Percentiles rank a stretch among this genome's conserved stretches.
phyloP scores from a whole-genome alignment of 495 filamentous ascomycete species.

The Neurospora hispaniola region DNA sequence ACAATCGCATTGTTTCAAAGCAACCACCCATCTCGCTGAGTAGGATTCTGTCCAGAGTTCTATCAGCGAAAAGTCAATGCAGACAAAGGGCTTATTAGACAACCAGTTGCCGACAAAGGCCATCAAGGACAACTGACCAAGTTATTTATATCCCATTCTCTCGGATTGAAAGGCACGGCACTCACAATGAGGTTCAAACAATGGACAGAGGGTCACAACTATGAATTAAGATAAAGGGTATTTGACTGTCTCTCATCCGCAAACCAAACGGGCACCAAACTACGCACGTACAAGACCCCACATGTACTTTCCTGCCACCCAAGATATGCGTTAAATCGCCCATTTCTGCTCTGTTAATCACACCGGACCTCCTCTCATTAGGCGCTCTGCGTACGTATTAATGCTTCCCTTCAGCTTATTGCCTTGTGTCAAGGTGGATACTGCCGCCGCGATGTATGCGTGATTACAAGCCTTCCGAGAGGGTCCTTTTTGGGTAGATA shows the following conservation, averaged over 20 bases:
- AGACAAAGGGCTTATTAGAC: neutral
- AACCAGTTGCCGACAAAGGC: neutral
- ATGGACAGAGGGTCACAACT: neutral
- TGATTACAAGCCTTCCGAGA: conserved; percentile 17
- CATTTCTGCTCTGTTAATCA: neutral
- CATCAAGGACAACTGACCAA: neutral
- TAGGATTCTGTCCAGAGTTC: neutral
- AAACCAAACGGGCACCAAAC: neutral
- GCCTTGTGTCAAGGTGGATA: neutral
- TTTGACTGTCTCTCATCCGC: neutral
- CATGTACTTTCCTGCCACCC: neutral
- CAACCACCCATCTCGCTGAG: neutral
- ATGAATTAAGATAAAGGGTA: conserved; percentile 1
- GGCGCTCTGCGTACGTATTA: neutral
- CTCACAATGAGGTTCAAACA: neutral
- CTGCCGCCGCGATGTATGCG: neutral
- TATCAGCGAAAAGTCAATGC: neutral
- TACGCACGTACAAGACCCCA: neutral
- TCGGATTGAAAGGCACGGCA: neutral
- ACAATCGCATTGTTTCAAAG: neutral
- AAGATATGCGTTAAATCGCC: neutral
- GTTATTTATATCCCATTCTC: neutral
- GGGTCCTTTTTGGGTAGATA: conserved; percentile 13
- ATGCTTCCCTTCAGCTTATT: neutral
- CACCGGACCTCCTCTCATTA: neutral